These are phyloP conservation scores for Wilcoxina mikolae DNA, from an alignment of 495 filamentous ascomycete species.

Conservation along the genomic window DNA sequence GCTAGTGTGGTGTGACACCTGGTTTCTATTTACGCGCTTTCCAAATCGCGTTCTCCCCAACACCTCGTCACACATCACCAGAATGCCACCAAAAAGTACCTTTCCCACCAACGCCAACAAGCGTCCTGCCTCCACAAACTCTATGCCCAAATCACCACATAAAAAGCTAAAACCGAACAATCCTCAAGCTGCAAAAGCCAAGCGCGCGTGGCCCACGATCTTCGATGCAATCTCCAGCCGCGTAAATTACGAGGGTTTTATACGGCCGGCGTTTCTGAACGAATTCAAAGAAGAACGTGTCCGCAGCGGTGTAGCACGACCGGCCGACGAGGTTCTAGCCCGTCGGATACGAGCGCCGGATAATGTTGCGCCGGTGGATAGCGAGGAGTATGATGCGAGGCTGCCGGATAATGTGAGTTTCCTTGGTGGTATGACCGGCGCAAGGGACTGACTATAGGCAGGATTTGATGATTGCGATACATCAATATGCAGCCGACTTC, in stretches of 20 bases:
- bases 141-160: neutral
- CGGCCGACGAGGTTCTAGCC: conserved; percentile 22
- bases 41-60: neutral
- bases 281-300: conserved; percentile 6
- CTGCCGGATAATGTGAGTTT: conserved; percentile 18
- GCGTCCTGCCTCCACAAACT: neutral
- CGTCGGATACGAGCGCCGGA: conserved; percentile 17
- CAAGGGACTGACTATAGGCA: neutral
- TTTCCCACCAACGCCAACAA: neutral
- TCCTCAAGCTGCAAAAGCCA: neutral
- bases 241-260: conserved; percentile 21
- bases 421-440: neutral
- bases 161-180: neutral
- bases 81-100: neutral
- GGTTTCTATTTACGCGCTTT: neutral
- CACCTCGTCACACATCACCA: neutral
- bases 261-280: conserved; percentile 5
- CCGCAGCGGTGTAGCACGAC: conserved; percentile 10
- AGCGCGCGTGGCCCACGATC: conserved; percentile 4
- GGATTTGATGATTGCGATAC: conserved; percentile 24
- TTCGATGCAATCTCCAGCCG: conserved; percentile 25
- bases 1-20: no score
- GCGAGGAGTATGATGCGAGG: neutral
- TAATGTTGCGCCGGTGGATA: conserved; percentile 12
- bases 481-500: conserved; percentile 24